phyloP scores from a whole-genome alignment of 2,329 filamentous ascomycete species.

The Sporothrix luriei region DNA sequence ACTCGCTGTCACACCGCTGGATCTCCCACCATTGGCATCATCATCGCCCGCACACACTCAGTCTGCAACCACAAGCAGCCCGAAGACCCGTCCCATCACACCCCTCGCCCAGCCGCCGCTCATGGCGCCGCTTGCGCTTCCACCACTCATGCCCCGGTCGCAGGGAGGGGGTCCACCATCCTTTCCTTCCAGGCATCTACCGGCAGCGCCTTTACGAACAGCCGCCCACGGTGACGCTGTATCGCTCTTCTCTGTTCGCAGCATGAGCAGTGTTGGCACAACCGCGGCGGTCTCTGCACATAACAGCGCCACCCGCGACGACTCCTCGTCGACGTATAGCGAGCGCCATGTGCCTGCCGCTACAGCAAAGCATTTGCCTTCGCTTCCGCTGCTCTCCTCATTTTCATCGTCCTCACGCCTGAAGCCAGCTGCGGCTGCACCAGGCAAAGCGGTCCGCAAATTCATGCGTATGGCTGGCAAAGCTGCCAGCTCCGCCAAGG shows the following conservation, averaged over 20 bases:
- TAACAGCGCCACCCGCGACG: constrained; percentile 4
- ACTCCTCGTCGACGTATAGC: constrained; percentile 34
- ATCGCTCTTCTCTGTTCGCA: constrained; percentile 17
- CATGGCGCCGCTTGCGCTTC: constrained; percentile 26
- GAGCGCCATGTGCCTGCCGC: not conserved
- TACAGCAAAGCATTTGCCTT: constrained; percentile 6
- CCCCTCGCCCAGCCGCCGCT: constrained; percentile 23
- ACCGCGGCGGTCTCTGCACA: not conserved
- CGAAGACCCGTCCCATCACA: constrained; percentile 8
- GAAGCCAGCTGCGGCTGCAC: constrained; percentile 22
- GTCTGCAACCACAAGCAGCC: not conserved
- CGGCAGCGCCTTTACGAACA: constrained; percentile 26
- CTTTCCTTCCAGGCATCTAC: constrained; percentile 5
- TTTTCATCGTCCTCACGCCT: constrained; percentile 27
- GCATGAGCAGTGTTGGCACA: constrained; percentile 1
- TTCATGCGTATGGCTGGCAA: constrained; percentile 28
- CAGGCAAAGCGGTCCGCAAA: constrained; percentile 26
- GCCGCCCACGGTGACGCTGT: constrained; percentile 21
- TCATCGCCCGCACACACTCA: not conserved
- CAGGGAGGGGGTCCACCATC: not conserved
- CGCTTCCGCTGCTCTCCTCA: not conserved
- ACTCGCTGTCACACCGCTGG: not conserved
- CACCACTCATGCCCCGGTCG: constrained; percentile 15
- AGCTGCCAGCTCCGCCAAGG: constrained; percentile 28
- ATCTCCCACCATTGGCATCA: constrained; percentile 14